Evolutionary conservation across 2,329 filamentous ascomycete genomes (phyloP).

Genomic region (Verticillium klebahnii): DNA sequence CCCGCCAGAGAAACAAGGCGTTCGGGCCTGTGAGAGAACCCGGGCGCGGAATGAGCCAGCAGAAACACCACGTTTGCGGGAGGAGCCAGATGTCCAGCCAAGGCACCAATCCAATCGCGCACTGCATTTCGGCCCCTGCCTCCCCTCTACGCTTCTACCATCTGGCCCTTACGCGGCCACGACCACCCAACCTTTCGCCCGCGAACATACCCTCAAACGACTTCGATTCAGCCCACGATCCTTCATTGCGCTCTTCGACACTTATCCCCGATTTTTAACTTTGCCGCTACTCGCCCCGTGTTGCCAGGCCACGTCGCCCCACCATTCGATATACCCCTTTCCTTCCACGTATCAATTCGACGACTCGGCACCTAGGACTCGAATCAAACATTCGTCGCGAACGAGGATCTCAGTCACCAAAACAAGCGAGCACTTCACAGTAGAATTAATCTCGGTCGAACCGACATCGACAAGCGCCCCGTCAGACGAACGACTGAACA

Average conservation of each 20-base stretch:
- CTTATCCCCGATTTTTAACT: background rate
- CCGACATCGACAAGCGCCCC: background rate
- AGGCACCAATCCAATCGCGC: background rate
- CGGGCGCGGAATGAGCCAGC: background rate
- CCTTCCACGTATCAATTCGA: background rate
- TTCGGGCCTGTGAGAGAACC: background rate
- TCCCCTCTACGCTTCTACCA: background rate
- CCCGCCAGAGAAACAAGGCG: background rate
- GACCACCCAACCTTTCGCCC: background rate
- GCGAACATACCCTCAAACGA: background rate
- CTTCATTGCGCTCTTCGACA: background rate
- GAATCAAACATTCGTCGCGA: background rate
- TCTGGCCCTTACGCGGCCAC: background rate
- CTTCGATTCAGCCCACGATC: background rate
- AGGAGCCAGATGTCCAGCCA: background rate
- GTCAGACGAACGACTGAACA: background rate
- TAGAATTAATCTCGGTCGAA: background rate
- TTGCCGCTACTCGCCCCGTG: background rate
- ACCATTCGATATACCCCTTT: background rate
- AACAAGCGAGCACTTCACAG: background rate
- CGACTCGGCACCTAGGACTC: background rate
- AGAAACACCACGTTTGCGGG: background rate
- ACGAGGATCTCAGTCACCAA: background rate
- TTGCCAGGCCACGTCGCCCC: background rate
- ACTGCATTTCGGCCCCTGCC: background rate